These are phyloP conservation scores for Biancaea sappan DNA, from an alignment of 306 rosid species.

Conservation along the genomic window DNA sequence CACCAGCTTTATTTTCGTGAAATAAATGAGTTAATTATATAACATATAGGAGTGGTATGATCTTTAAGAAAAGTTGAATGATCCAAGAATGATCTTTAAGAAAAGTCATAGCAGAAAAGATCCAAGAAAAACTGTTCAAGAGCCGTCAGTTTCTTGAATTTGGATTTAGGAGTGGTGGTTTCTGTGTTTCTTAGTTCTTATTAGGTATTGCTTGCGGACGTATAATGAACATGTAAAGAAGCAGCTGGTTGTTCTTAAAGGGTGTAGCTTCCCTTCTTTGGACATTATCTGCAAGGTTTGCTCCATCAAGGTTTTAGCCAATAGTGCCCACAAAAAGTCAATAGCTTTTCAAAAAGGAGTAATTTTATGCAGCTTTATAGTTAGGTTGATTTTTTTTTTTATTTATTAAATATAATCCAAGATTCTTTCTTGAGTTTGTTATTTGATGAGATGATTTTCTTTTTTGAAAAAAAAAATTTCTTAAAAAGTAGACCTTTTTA, in stretches of 20 bases:
- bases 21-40: too few relatives aligned
- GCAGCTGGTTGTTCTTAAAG: not conserved
- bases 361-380: not conserved
- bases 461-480: too few relatives aligned
- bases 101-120: not conserved
- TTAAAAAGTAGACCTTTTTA: too few relatives aligned
- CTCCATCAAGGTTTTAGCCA: not conserved
- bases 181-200: not conserved
- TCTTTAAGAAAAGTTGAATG: not conserved
- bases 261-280: not conserved
- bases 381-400: not conserved
- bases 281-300: not conserved
- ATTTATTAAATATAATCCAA: not conserved
- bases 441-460: too few relatives aligned
- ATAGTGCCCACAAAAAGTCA: not conserved
- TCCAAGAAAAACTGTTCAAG: not conserved
- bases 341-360: not conserved
- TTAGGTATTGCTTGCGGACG: not conserved
- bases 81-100: not conserved
- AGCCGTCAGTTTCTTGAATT: not conserved
- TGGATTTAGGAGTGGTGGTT: not conserved
- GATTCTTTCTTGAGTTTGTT: not conserved
- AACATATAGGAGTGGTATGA: too few relatives aligned
- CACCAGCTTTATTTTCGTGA: too few relatives aligned
- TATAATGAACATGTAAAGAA: not conserved